A percentile compares a stretch with the other conserved stretches of the same genome.
phyloP scores from a whole-genome alignment of 768 basidiomycete genomes.

The Ramaria rubella region DNA sequence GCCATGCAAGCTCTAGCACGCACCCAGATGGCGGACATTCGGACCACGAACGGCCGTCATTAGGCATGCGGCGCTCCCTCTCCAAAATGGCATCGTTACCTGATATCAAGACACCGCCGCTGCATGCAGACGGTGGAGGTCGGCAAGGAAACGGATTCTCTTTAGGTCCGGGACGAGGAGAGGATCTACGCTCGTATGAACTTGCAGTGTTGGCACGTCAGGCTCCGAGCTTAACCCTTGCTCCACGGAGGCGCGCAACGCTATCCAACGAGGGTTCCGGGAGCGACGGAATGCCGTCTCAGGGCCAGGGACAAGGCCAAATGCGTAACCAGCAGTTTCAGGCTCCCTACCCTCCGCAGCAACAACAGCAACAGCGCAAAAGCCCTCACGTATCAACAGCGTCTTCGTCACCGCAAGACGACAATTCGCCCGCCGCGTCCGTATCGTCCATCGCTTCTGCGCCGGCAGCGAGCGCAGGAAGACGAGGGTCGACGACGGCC shows the following conservation, averaged over 20 bases:
- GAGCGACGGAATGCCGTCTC: neutral
- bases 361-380: conserved; percentile 20
- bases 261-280: neutral
- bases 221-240: conserved; percentile 52
- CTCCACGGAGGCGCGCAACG: conserved; percentile 18
- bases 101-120: conserved; percentile 53
- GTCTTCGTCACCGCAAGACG: conserved; percentile 23
- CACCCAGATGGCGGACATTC: neutral
- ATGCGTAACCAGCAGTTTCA: neutral
- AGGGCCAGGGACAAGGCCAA: neutral
- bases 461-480: neutral
- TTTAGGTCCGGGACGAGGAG: conserved; percentile 22
- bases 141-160: conserved; percentile 1
- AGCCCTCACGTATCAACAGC: conserved; percentile 30
- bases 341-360: conserved; percentile 5
- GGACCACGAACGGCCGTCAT: conserved; percentile 11
- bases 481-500: neutral
- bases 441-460: neutral
- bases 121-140: conserved; percentile 24
- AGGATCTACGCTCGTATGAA: conserved; percentile 67
- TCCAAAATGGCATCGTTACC: conserved; percentile 61
- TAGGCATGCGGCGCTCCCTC: conserved; percentile 15
- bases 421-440: neutral
- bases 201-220: conserved; percentile 68
- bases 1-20: neutral